Percentiles rank a stretch among this genome's conserved stretches.
phyloP scores from a whole-genome alignment of 1,139 yeast species.

The Magnusiomyces tetraspermus region DNA sequence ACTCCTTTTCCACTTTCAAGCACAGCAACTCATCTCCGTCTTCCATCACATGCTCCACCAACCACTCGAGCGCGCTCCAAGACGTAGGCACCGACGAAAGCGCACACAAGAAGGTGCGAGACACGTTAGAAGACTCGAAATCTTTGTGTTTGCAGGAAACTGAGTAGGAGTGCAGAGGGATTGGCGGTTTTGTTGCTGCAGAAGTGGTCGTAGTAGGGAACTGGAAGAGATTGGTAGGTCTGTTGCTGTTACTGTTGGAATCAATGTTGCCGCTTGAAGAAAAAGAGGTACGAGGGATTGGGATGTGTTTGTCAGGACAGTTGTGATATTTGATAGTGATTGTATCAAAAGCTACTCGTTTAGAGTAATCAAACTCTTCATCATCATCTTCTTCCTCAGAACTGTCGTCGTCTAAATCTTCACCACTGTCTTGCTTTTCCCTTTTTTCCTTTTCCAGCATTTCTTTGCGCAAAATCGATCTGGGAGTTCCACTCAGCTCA shows the following conservation, averaged over 20 bases:
- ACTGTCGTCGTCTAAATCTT: neutral
- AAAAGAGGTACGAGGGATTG: slow-evolving; percentile 1
- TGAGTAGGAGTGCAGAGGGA: slow-evolving; percentile 21
- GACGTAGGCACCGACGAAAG: slow-evolving; percentile 11
- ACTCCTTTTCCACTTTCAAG: slow-evolving; percentile 18
- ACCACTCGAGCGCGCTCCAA: slow-evolving; percentile 22
- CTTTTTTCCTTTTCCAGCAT: too few relatives aligned
- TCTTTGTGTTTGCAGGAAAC: slow-evolving; percentile 22
- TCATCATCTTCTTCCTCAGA: neutral
- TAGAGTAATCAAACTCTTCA: slow-evolving; percentile 14
- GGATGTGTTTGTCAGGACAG: neutral
- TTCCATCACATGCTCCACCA: slow-evolving; percentile 19
- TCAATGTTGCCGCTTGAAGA: neutral
- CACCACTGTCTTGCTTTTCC: too few relatives aligned
- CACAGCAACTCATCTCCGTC: slow-evolving; percentile 27
- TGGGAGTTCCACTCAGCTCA: too few relatives aligned
- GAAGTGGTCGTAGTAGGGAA: too few relatives aligned
- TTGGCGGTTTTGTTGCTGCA: too few relatives aligned
- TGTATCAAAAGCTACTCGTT: slow-evolving; percentile 25
- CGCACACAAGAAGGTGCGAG: slow-evolving; percentile 21
- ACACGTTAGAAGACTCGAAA: slow-evolving; percentile 17
- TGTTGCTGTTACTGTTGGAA: neutral
- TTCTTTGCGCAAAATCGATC: too few relatives aligned
- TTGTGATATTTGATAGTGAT: slow-evolving; percentile 11
- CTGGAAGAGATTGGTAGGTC: too few relatives aligned